Base-by-base conservation (phyloP, 83 land plant species). In the Diphasiastrum complanatum region DNA sequence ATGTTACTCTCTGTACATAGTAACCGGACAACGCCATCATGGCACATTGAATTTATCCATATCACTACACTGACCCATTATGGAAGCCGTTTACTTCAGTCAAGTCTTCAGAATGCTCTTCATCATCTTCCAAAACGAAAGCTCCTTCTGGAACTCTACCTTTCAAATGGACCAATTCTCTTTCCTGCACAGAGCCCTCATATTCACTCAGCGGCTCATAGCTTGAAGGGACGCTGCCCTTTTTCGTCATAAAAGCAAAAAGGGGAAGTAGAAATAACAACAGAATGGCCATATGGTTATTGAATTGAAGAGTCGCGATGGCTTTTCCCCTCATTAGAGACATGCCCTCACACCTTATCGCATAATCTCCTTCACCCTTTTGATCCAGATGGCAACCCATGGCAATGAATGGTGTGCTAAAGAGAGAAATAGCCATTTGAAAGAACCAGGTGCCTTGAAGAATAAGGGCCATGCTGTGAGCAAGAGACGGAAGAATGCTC, bases 371-470 rank as follows among this genome's bases (percentile, higher is more conserved):
- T 26, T 82, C 62, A 3, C 96, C 81, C 47, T 61, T 66, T 61
- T 75, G 64, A 33, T 65, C 69, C 55, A 88, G 58, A 24, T 27
- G 5, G 56, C 98, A 92, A 2, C 87, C 95, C 40, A 79, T 71
- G 26, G 83, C 50, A 0, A 79, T 78, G 61, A 54, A 47, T 29
- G n/a, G 32, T 0, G 43, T 1, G 10, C 78, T 74, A 63, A 70
- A 83, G 68, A 92, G 67, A 8, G 91, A 87, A 26, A 83, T 46
- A 0, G 78, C 91, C 85, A 92, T 92, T 68, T 92, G 95, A 27
- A 92, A 0, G 38, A 87, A 64, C 95, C 97, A 92, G 24, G 87
- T 79, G 32, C 98, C 98, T 34, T 92, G 97, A 58, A 83, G 62
- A 41, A 85, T 62, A 34, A 92, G 63, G 25, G 85, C 91, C 33